These are phyloP conservation scores for Vitis vinifera DNA, from an alignment of 164 flowering plant genomes.

Conservation along the genomic window DNA sequence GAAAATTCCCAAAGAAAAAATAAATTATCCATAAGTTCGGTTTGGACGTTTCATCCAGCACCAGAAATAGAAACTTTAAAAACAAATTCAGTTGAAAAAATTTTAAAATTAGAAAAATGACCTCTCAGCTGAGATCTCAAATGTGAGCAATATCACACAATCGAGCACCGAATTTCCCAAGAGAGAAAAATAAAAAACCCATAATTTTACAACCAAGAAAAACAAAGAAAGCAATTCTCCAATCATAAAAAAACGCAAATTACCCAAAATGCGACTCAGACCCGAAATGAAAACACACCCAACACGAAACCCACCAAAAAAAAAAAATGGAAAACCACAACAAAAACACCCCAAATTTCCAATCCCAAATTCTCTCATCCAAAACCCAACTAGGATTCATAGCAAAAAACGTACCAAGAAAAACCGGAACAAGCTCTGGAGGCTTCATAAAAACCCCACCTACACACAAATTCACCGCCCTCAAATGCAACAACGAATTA, in stretches of 20 bases:
- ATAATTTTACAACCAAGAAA: not conserved
- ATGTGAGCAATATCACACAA: not conserved
- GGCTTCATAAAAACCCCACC: slow-evolving; percentile 29
- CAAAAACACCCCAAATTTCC: no score
- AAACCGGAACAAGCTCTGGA: slow-evolving; percentile 22
- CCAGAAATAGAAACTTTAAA: not conserved
- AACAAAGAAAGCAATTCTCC: not conserved
- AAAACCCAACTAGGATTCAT: slow-evolving; percentile 3
- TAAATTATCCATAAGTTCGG: no score
- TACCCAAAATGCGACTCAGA: slow-evolving; percentile 6
- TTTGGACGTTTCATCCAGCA: slow-evolving; percentile 7
- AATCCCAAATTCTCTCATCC: no score
- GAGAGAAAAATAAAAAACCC: not conserved
- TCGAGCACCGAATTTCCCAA: slow-evolving; percentile 3
- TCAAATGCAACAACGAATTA: not conserved
- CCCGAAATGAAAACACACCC: slow-evolving; percentile 3
- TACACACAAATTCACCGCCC: not conserved
- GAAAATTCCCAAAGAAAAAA: no score
- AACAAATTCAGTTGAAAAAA: no score
- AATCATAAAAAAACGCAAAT: slow-evolving; percentile 1
- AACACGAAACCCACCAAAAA: not conserved
- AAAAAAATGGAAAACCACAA: not conserved
- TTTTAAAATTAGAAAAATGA: slow-evolving; percentile 1
- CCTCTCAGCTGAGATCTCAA: slow-evolving; percentile 18
- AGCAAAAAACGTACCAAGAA: slow-evolving; percentile 25